Evolutionary conservation across 768 basidiomycete species (phyloP).

Genomic region (Hydnum rufescens): DNA sequence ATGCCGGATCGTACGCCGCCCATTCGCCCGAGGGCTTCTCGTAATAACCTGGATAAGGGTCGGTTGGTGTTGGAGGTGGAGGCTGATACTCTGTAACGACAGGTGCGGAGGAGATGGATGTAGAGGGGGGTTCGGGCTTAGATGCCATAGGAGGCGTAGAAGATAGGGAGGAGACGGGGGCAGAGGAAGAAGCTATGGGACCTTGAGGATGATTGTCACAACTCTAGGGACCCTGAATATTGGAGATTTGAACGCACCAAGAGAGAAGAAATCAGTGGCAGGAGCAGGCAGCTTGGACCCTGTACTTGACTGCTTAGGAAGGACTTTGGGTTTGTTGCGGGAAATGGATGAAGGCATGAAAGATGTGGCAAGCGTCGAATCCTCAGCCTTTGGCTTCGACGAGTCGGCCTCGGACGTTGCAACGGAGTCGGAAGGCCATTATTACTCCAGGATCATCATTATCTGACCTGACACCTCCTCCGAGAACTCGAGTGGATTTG

Average conservation of each 20-base stretch:
- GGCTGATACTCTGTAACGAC: conserved; percentile 42
- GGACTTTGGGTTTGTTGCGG: conserved; percentile 11
- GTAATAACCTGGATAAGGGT: conserved; percentile 77
- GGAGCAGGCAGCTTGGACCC: neutral
- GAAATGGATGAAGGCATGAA: conserved; percentile 8
- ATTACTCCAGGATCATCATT: neutral
- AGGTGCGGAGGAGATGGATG: conserved; percentile 32
- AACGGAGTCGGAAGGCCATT: too few relatives aligned
- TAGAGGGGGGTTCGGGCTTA: too few relatives aligned
- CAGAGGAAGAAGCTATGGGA: neutral
- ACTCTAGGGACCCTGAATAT: too few relatives aligned
- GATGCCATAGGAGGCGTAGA: too few relatives aligned
- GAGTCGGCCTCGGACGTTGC: neutral
- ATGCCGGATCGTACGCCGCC: conserved; percentile 49
- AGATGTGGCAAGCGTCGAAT: conserved; percentile 6
- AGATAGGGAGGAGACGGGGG: neutral
- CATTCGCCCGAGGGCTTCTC: conserved; percentile 63
- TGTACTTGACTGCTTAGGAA: neutral
- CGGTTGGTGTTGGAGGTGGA: conserved; percentile 52
- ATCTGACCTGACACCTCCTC: neutral
- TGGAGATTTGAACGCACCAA: conserved; percentile 12
- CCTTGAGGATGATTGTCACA: neutral
- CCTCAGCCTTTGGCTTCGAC: neutral
- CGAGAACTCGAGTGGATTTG: conserved; percentile 1
- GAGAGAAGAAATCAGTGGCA: conserved; percentile 14